Percentiles rank a stretch among this genome's conserved stretches.
phyloP scores from a whole-genome alignment of 1,139 yeast species.

The Kodamaea alishanica region DNA sequence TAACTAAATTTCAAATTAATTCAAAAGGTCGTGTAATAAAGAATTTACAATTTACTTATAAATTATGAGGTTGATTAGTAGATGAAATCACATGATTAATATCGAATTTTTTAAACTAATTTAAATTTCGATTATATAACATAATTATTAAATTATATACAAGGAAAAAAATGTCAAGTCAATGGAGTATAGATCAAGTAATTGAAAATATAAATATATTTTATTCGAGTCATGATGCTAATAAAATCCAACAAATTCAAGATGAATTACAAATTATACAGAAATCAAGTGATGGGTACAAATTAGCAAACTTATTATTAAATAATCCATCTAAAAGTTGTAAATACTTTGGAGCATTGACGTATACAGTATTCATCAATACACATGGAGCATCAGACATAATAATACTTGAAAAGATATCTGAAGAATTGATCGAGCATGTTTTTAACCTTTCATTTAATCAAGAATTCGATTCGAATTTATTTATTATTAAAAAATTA shows the following conservation, averaged over 20 bases:
- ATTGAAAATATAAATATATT: slow-evolving; percentile 36
- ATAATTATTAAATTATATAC: no score
- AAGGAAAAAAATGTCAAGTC: slow-evolving; percentile 7
- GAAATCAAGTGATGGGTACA: slow-evolving; percentile 47
- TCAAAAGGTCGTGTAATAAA: no score
- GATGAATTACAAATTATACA: slow-evolving; percentile 52
- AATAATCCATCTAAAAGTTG: slow-evolving; percentile 44
- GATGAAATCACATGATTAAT: no score
- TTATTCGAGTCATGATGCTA: slow-evolving; percentile 41
- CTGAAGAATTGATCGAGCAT: slow-evolving; percentile 9
- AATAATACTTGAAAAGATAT: slow-evolving; percentile 2
- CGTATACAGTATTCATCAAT: slow-evolving; percentile 57
- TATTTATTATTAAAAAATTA: slow-evolving; percentile 32
- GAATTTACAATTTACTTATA: no score
- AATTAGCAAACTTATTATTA: slow-evolving; percentile 49
- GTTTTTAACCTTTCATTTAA: slow-evolving; percentile 7
- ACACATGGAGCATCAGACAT: slow-evolving; percentile 17
- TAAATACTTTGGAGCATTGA: slow-evolving; percentile 69
- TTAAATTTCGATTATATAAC: no score
- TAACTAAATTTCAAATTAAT: no score
- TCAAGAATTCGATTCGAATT: slow-evolving; percentile 11
- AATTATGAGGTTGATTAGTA: no score
- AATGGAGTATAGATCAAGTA: slow-evolving; percentile 14
- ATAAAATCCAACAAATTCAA: slow-evolving; percentile 46
- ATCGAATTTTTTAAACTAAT: no score